Percentiles rank a stretch among this genome's conserved stretches.
These are phyloP conservation scores for Silene coronaria DNA, from an alignment of 179 eudicot genomes.

Conservation along the genomic window DNA sequence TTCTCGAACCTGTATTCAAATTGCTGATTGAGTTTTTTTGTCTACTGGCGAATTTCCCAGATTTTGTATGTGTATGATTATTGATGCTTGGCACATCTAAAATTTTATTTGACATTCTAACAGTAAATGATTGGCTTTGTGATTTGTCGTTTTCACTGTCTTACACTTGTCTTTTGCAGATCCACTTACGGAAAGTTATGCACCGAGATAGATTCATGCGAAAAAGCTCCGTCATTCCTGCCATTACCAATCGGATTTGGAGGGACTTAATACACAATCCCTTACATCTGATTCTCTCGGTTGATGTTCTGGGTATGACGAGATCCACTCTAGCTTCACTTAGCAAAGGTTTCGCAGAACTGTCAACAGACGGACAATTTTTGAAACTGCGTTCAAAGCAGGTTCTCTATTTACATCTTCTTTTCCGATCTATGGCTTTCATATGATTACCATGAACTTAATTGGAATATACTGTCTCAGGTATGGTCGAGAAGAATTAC, in stretches of 20 bases:
- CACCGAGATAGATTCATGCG: slow-evolving; percentile 93
- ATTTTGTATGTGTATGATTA: not conserved
- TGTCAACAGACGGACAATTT: slow-evolving; percentile 98
- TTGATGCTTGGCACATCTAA: not conserved
- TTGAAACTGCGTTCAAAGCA: slow-evolving; percentile 92
- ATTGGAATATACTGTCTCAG: slow-evolving; percentile 33
- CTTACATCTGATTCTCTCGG: slow-evolving; percentile 80
- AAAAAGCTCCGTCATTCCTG: slow-evolving; percentile 86
- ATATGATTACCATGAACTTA: slow-evolving; percentile 5
- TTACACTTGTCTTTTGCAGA: slow-evolving; percentile 36
- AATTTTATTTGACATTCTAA: not conserved
- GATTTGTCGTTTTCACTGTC: slow-evolving; percentile 14
- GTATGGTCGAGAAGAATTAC: slow-evolving; percentile 91
- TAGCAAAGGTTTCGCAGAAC: slow-evolving; percentile 95
- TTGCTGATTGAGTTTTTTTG: not conserved
- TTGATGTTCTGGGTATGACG: slow-evolving; percentile 95
- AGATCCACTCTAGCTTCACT: slow-evolving; percentile 96
- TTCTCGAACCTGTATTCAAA: not conserved
- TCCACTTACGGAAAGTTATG: slow-evolving; percentile 87
- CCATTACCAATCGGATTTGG: slow-evolving; percentile 81
- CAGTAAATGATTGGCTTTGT: not conserved
- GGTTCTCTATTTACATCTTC: slow-evolving; percentile 35
- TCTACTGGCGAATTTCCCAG: not conserved
- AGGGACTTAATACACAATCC: slow-evolving; percentile 97
- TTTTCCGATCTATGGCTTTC: not conserved